phyloP scores from a whole-genome alignment of 2,329 filamentous ascomycete genomes.

The Eutypella sp. region DNA sequence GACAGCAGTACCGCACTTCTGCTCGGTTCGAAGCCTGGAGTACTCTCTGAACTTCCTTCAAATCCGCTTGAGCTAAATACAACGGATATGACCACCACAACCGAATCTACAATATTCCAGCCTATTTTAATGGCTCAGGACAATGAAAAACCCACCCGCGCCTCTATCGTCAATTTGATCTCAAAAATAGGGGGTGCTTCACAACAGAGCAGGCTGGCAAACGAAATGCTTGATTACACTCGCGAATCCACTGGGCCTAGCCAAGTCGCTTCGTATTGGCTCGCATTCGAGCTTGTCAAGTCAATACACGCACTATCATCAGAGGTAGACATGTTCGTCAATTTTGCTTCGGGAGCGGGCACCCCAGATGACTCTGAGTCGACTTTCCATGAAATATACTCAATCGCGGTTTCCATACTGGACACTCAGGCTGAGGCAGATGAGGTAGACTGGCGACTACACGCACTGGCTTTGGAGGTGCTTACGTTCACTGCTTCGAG shows the following conservation, averaged over 20 bases:
- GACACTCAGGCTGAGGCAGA: slow-evolving; percentile 46
- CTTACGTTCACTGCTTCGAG: slow-evolving; percentile 70
- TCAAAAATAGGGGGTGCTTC: slow-evolving; percentile 51
- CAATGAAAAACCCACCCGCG: slow-evolving; percentile 59
- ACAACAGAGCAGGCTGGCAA: slow-evolving; percentile 55
- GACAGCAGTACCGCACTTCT: slow-evolving; percentile 61
- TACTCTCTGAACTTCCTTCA: slow-evolving; percentile 28
- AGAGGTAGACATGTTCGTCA: slow-evolving; percentile 63
- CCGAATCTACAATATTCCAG: slow-evolving; percentile 39
- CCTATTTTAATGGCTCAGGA: slow-evolving; percentile 59
- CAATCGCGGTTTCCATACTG: slow-evolving; percentile 60
- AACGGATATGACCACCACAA: slow-evolving; percentile 21
- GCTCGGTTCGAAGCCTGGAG: slow-evolving; percentile 25
- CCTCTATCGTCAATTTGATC: slow-evolving; percentile 54
- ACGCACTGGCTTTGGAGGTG: slow-evolving; percentile 76
- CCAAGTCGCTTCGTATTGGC: slow-evolving; percentile 72
- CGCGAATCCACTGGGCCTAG: slow-evolving; percentile 52
- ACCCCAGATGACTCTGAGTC: slow-evolving; percentile 38
- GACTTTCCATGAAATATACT: slow-evolving; percentile 61
- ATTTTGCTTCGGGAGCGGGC: slow-evolving; percentile 40
- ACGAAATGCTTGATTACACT: slow-evolving; percentile 60
- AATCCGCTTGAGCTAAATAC: slow-evolving; percentile 24
- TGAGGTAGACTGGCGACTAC: slow-evolving; percentile 62
- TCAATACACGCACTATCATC: slow-evolving; percentile 45
- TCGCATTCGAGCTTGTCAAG: slow-evolving; percentile 68